phyloP scores from a whole-genome alignment of 768 basidiomycete genomes.

The Royoungia palumana region DNA sequence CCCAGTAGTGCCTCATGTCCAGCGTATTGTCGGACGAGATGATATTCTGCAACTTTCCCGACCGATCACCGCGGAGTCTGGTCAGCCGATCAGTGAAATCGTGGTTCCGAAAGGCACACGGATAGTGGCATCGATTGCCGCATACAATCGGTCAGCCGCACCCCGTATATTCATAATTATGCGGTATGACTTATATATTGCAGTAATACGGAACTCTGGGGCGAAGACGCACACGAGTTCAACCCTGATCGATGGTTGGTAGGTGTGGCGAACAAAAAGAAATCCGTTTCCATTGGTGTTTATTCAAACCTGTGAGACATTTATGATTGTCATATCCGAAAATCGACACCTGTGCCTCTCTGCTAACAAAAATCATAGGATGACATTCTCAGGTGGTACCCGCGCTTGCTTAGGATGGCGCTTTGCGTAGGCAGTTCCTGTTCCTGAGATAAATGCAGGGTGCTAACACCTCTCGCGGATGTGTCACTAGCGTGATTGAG shows the following conservation, averaged over 20 bases:
- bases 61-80: slow-evolving; percentile 16
- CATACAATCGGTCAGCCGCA: slow-evolving; percentile 23
- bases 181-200: neutral
- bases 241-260: slow-evolving; percentile 30
- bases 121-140: slow-evolving; percentile 42
- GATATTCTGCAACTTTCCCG: slow-evolving; percentile 33
- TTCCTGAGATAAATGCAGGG: neutral
- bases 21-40: slow-evolving; percentile 49
- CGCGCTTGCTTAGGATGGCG: slow-evolving; percentile 32
- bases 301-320: slow-evolving; percentile 28
- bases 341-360: neutral
- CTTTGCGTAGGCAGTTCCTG: slow-evolving; percentile 25
- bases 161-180: no score
- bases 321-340: neutral
- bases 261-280: slow-evolving; percentile 13
- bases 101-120: slow-evolving; percentile 35
- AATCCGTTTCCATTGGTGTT: slow-evolving; percentile 22
- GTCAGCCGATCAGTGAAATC: slow-evolving; percentile 37
- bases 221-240: slow-evolving; percentile 30
- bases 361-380: slow-evolving; percentile 12
- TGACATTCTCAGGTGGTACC: slow-evolving; percentile 28
- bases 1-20: slow-evolving; percentile 49
- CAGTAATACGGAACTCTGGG: slow-evolving; percentile 31
- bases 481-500: slow-evolving; percentile 39
- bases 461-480: slow-evolving; percentile 1